Conservation (phyloP, 1,284 basidiomycete species). For the Butyriboletus appendiculatus region DNA sequence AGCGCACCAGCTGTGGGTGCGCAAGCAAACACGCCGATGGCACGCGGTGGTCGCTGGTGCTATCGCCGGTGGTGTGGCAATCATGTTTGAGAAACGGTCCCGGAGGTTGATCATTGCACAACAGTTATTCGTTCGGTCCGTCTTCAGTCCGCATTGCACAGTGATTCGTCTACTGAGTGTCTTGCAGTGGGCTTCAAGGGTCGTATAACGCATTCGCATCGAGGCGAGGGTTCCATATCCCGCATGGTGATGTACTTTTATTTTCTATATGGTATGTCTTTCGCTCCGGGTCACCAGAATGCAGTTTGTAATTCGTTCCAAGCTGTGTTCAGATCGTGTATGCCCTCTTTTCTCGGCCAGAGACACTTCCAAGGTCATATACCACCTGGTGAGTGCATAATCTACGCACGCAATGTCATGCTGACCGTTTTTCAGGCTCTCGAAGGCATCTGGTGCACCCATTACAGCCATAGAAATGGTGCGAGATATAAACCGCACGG, state of each 20-base stretch:
- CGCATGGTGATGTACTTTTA: constrained; percentile 83
- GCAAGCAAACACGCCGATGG: constrained; percentile 76
- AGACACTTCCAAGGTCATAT: constrained; percentile 82
- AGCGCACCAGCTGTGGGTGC: constrained; percentile 62
- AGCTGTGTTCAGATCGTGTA: constrained; percentile 92
- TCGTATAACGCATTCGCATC: constrained; percentile 76
- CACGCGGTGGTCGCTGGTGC: constrained; percentile 89
- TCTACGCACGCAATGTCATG: neutral
- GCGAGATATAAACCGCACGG: constrained; percentile 56
- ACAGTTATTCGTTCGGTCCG: constrained; percentile 85
- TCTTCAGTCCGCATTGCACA: neutral
- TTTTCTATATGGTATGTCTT: constrained; percentile 73
- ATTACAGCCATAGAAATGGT: constrained; percentile 63
- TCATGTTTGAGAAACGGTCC: constrained; percentile 79
- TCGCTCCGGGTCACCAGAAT: neutral
- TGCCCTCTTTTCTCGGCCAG: constrained; percentile 78
- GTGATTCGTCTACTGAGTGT: constrained; percentile 2
- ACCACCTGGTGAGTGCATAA: constrained; percentile 58
- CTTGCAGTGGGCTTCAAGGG: constrained; percentile 75
- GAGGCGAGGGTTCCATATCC: constrained; percentile 70
- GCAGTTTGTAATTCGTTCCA: constrained; percentile 2
- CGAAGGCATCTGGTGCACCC: constrained; percentile 68
- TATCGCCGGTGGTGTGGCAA: constrained; percentile 77
- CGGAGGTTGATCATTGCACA: constrained; percentile 81
- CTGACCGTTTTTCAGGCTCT: constrained; percentile 43